Base-by-base conservation (phyloP, 768 basidiomycete species). In the Nidula microcarpa region DNA sequence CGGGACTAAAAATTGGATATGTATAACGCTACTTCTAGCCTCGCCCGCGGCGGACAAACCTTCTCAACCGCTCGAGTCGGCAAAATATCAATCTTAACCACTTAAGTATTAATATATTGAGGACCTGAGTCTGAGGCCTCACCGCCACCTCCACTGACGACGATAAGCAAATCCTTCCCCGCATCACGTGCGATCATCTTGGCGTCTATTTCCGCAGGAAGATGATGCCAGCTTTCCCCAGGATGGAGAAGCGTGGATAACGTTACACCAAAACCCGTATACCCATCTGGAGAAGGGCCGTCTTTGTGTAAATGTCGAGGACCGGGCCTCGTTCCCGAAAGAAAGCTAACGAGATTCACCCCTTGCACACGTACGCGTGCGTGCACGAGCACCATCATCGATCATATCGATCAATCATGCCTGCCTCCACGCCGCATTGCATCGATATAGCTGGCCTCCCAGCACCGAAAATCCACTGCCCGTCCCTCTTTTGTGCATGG, bases 341-440 rank as follows among this genome's bases (percentile, higher is more conserved):
- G 57, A 10, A 46, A 16, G 7, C 49, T 41, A 50, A 34, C 60
- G 47, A 52, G 32, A 43, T 49, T 41, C 39, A 1, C 2, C 16
- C 39, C 39, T 13, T 49, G 57, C 61, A 60, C 61, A 4, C 23
- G 23, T 23, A 23, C 23, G 23, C 23, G 23, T 23, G 23, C 23
- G 23, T 23, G 23, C 63, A 64, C 60, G 59, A 55, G 53, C 49
- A 44, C 54, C 63, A 57, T 58, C 58, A 64, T 59, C 59, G 59
- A 63, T 67, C 57, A 62, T 65, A 65, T 65, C 63, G 62, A 65
- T 65, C 65, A 65, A 62, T 63, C 62, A 57, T 41, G 62, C 64
- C 60, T 63, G 60, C 57, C 54, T 50, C 63, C 64, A 53, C 64
- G 57, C 57, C 59, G 49, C 62, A 55, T 55, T 57, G 59, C 56